Evolutionary conservation across 495 filamentous ascomycete species (phyloP).

Genomic region (Neurospora sp.): DNA sequence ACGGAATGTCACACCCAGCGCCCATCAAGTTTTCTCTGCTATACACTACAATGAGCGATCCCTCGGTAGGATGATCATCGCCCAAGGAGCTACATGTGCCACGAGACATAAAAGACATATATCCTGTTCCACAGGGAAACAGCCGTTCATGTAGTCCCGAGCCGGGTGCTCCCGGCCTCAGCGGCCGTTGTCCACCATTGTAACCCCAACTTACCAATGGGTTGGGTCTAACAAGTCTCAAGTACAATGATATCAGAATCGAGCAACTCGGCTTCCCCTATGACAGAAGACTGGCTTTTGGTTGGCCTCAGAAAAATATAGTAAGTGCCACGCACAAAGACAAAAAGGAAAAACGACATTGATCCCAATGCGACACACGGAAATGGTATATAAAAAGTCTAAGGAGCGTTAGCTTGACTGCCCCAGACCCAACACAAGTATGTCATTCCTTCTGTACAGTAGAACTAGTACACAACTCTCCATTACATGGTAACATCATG

Average conservation of each 20-base stretch:
- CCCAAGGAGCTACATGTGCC: neutral
- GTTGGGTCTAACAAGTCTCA: neutral
- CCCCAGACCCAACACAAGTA: neutral
- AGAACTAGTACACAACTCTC: neutral
- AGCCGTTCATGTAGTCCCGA: neutral
- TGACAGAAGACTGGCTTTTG: neutral
- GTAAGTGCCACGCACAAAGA: neutral
- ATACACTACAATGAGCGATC: neutral
- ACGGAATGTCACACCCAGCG: neutral
- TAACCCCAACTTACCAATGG: neutral
- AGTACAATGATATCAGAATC: neutral
- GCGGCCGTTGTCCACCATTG: neutral
- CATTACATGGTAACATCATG: neutral
- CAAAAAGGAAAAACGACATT: neutral
- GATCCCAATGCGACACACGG: neutral
- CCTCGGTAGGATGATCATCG: neutral
- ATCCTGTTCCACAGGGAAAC: neutral
- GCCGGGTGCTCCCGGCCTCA: neutral
- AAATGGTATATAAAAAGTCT: neutral
- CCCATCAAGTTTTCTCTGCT: neutral
- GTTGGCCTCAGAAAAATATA: neutral
- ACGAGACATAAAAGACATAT: neutral
- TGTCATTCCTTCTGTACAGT: neutral
- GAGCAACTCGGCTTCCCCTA: neutral
- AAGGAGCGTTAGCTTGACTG: neutral